phyloP scores from a whole-genome alignment of 2,329 filamentous ascomycete genomes.

The Phialocephala subalpina region DNA sequence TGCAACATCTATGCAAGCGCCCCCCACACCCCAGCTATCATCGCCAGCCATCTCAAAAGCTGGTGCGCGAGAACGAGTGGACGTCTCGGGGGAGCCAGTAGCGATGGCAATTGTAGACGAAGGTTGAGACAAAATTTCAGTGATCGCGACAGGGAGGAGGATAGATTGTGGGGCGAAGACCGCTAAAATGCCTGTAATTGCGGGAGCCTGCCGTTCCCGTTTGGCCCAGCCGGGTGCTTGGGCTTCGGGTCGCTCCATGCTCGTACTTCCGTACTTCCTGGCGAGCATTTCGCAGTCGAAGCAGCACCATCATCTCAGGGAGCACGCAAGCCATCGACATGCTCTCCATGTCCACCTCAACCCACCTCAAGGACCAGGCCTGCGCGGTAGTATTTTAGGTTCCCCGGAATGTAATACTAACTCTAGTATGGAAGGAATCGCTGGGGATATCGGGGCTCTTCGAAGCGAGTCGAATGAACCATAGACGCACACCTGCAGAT shows the following conservation, averaged over 20 bases:
- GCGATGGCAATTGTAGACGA: conserved; percentile 4
- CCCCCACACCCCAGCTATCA: background rate
- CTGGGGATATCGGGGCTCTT: background rate
- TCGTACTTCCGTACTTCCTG: background rate
- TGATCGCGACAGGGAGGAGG: background rate
- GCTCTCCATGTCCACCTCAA: background rate
- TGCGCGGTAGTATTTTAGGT: conserved; percentile 8
- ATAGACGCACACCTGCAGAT: background rate
- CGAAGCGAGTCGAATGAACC: background rate
- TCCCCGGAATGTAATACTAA: conserved; percentile 4
- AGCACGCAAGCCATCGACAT: background rate
- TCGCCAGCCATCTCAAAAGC: background rate
- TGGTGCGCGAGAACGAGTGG: background rate
- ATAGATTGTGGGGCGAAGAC: background rate
- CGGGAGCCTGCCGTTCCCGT: conserved; percentile 5
- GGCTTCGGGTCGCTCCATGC: background rate
- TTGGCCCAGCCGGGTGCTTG: background rate
- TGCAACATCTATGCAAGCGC: conserved; percentile 2
- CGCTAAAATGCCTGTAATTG: background rate
- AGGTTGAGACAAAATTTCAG: background rate
- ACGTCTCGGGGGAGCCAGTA: background rate
- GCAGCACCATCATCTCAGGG: background rate
- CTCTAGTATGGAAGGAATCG: background rate
- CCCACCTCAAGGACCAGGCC: background rate
- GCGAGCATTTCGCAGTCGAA: too few species aligned